Percentiles rank a stretch among this genome's conserved stretches.
phyloP scores from a whole-genome alignment of 345 rosid genomes.

The Populus davidiana region DNA sequence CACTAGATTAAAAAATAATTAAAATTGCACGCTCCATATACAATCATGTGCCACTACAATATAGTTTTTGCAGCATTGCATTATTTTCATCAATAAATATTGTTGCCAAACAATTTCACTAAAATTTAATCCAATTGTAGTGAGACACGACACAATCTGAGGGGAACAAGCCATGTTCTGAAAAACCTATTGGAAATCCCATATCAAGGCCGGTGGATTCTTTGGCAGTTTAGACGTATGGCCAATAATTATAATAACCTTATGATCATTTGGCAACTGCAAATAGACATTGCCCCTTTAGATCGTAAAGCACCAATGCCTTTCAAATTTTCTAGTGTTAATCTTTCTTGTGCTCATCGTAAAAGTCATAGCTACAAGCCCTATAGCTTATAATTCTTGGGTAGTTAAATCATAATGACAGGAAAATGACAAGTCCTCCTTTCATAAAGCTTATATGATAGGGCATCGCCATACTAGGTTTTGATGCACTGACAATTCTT shows the following conservation, averaged over 20 bases:
- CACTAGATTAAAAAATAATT: neutral
- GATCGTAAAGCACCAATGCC: neutral
- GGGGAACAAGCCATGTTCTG: neutral
- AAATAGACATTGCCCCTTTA: neutral
- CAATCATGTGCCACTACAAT: neutral
- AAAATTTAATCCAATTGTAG: no score
- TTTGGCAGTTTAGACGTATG: neutral
- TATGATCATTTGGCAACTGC: neutral
- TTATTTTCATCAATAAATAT: neutral
- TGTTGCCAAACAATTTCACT: no score
- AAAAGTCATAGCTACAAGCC: neutral
- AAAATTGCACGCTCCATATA: neutral
- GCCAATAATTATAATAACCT: neutral
- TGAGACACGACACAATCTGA: no score
- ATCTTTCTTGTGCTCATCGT: neutral
- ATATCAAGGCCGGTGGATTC: neutral
- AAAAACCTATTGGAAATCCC: constrained; percentile 5
- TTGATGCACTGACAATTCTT: no score
- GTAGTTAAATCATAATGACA: neutral
- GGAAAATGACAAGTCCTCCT: neutral
- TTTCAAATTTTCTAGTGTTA: neutral
- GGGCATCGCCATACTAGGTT: neutral
- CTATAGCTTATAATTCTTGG: neutral
- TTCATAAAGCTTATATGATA: neutral
- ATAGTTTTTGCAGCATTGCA: neutral